phyloP scores from a whole-genome alignment of 129 eudicot genomes.

The Ambrosia artemisiifolia region DNA sequence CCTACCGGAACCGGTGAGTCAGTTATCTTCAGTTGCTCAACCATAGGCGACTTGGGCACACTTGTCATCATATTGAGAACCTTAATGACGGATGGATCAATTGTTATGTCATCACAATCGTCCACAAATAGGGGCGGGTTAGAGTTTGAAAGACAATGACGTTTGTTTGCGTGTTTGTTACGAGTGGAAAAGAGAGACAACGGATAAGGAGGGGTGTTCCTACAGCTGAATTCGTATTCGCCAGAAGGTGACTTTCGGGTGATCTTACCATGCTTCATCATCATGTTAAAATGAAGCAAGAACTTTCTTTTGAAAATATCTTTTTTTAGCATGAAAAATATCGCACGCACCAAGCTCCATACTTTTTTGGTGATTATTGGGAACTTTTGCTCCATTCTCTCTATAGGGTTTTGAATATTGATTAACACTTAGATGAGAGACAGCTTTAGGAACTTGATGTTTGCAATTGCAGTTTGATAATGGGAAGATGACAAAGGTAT shows the following conservation, averaged over 20 bases:
- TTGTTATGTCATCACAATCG: slow-evolving; percentile 13
- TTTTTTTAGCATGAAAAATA: slow-evolving; percentile 49
- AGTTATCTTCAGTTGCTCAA: neutral
- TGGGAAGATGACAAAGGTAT: slow-evolving; percentile 4
- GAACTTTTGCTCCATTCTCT: slow-evolving; percentile 47
- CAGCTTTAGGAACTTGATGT: slow-evolving; percentile 8
- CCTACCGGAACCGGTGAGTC: neutral
- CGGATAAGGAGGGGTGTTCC: slow-evolving; percentile 44
- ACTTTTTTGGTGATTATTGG: slow-evolving; percentile 39
- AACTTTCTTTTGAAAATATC: slow-evolving; percentile 42
- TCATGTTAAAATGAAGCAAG: slow-evolving; percentile 37
- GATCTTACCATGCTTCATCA: slow-evolving; percentile 42
- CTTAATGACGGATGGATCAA: slow-evolving; percentile 18
- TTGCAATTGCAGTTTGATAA: neutral
- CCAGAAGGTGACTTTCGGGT: slow-evolving; percentile 38
- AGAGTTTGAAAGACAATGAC: neutral
- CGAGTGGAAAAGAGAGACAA: slow-evolving; percentile 35
- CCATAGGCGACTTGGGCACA: slow-evolving; percentile 15
- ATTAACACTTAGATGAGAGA: neutral
- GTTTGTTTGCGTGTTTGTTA: slow-evolving; percentile 33
- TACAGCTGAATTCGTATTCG: slow-evolving; percentile 74
- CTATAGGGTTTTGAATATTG: neutral
- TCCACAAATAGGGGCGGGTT: neutral
- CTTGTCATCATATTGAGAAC: slow-evolving; percentile 23
- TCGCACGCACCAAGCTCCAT: slow-evolving; percentile 46